Evolutionary conservation across 2,329 filamentous ascomycete species (phyloP).

Genomic region (Aureobasidium namibiae): DNA sequence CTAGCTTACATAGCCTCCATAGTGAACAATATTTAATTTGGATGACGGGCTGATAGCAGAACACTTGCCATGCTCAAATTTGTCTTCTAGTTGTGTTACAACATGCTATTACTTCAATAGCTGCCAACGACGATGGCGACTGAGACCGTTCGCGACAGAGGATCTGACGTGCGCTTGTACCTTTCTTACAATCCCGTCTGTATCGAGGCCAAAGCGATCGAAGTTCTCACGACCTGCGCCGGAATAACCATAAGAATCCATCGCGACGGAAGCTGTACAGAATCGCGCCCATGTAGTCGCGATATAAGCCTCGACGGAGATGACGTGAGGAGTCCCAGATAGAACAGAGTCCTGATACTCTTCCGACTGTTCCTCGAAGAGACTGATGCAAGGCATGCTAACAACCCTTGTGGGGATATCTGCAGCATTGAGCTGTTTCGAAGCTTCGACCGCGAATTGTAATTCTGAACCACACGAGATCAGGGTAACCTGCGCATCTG

Average conservation of each 20-base stretch:
- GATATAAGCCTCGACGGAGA: conserved; percentile 5
- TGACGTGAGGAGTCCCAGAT: background rate
- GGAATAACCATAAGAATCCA: conserved; percentile 11
- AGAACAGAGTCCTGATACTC: conserved; percentile 26
- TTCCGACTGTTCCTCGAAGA: conserved; percentile 35
- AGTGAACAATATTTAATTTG: no score
- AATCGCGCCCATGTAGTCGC: conserved; percentile 5
- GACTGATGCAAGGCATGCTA: conserved; percentile 37
- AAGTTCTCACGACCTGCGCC: conserved; percentile 1
- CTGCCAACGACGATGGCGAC: background rate
- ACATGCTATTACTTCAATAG: background rate
- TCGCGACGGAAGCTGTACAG: background rate
- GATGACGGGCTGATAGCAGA: no score
- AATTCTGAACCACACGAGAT: conserved; percentile 38
- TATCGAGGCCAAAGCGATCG: conserved; percentile 6
- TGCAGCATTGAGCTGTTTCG: conserved; percentile 27
- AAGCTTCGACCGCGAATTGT: conserved; percentile 31
- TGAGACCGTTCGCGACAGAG: background rate
- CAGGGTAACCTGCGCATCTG: conserved; percentile 28
- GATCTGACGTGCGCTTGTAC: background rate
- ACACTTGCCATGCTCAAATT: no score
- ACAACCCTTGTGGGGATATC: conserved; percentile 33
- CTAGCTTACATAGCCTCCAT: no score
- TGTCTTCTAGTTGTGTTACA: no score
- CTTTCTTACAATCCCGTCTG: background rate